Evolutionary conservation across 2,329 filamentous ascomycete genomes (phyloP), one percentile per base, ranked within the genome.

Genomic region (Apiospora phragmitis): DNA sequence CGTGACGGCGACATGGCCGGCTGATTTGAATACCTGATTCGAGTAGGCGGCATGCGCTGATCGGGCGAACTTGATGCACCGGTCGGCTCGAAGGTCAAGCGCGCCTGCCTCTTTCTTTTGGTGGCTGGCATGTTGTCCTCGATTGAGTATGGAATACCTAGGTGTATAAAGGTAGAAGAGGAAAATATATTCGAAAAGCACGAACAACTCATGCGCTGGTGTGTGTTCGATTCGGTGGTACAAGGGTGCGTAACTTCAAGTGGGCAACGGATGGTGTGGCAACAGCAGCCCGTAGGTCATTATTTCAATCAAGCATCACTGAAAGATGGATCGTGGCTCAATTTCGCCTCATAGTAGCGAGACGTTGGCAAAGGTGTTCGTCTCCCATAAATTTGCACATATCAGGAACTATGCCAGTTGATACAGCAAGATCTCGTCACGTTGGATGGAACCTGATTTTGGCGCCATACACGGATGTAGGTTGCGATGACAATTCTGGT

Each of bases 21-120:
- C 43, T 69, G 68, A 42, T 70, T 74, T n/a, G 76, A 70, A 55
- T 76, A 79, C n/a, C 76, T 75, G 11, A 79, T 73, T 29, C 76
- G 77, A 6, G 78, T 77, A 41, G 78, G 75, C 26, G 79, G 76
- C 16, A 70, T n/a, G 24, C 69, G 45, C n/a, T 72, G 72, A 18
- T 69, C 59, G 7, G 77, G 73, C 8, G 78, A 75, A 59, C 68
- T 75, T 7, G 74, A 71, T 8, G 71, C 70, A 29, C 68, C 72
- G 9, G 75, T 74, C 14, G 79, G 73, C 73, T 81, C 79, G 38
- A 81, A 80, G 7, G 76, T 76, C 67, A 81, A 75, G 69, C 73
- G 75, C 16, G 78, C 73, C 62, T 80, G 79, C 26, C 70, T 73
- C 70, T 76, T 74, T 67, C 74, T 71, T 71, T 76, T 72, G 43